Evolutionary conservation across 2,329 filamentous ascomycete species (phyloP).

Genomic region (Trichoderma endophyticum): DNA sequence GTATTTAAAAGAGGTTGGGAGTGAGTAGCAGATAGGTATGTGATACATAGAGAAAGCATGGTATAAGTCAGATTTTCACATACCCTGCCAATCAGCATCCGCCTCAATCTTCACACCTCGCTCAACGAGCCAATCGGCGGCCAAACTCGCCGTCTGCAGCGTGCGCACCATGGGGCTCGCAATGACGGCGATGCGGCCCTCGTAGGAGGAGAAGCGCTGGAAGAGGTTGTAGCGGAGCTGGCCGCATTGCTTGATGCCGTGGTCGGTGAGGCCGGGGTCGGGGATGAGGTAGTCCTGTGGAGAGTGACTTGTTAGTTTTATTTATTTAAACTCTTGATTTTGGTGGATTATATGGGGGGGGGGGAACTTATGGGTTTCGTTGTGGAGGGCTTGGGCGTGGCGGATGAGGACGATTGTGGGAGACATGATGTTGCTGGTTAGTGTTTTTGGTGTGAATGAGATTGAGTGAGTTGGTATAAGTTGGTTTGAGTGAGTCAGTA

Average conservation of each 20-base stretch:
- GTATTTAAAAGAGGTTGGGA: background rate
- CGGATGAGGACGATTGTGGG: slow-evolving; percentile 75
- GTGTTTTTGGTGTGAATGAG: background rate
- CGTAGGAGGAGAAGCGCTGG: slow-evolving; percentile 32
- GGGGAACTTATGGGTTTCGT: slow-evolving; percentile 46
- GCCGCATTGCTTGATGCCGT: slow-evolving; percentile 49
- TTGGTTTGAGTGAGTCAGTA: background rate
- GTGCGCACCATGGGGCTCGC: slow-evolving; percentile 65
- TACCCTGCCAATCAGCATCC: slow-evolving; percentile 64
- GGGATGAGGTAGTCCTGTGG: slow-evolving; percentile 46
- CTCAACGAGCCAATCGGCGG: slow-evolving; percentile 57
- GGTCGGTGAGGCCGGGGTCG: slow-evolving; percentile 50
- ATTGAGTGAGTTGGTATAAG: background rate
- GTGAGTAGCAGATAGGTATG: background rate
- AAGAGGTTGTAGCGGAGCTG: slow-evolving; percentile 43
- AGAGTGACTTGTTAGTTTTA: background rate
- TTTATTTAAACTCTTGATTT: background rate
- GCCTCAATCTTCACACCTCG: slow-evolving; percentile 52
- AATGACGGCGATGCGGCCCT: slow-evolving; percentile 48
- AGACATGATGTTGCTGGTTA: slow-evolving; percentile 38
- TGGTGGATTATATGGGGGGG: background rate
- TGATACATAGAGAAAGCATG: background rate
- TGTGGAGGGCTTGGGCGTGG: slow-evolving; percentile 73
- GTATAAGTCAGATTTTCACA: background rate
- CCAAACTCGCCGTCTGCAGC: slow-evolving; percentile 59